Conservation (phyloP, 2,329 filamentous ascomycete genomes). For the Oidium heveae region DNA sequence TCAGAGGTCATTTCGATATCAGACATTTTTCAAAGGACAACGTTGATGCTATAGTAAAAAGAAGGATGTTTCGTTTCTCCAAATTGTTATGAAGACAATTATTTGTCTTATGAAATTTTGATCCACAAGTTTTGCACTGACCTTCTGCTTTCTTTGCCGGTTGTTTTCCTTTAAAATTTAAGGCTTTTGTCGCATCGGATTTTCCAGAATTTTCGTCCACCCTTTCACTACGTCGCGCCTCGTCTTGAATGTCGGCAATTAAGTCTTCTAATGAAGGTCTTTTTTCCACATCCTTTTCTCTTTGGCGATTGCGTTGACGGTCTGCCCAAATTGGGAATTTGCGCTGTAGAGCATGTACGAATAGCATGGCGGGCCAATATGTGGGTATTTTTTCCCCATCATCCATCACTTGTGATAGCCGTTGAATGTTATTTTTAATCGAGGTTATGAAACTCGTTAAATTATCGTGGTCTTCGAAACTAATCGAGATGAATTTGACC, state of each 20-base stretch:
- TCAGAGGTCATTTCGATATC: too few relatives aligned
- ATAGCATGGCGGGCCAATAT: constrained; percentile 1
- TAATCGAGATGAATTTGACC: background rate
- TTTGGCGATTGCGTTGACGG: background rate
- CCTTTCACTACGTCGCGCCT: background rate
- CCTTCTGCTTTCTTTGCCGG: background rate
- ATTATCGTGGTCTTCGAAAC: background rate
- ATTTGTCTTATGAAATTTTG: background rate
- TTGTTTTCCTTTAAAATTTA: background rate
- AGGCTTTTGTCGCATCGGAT: background rate
- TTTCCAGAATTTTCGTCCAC: background rate
- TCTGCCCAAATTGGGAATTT: background rate
- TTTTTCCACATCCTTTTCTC: background rate
- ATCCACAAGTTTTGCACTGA: background rate
- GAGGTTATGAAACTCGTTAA: background rate
- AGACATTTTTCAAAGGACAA: background rate
- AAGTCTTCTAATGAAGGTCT: background rate
- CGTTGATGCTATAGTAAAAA: too few relatives aligned
- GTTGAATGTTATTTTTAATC: background rate
- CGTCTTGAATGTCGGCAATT: background rate
- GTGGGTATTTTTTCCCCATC: background rate
- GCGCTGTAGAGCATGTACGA: background rate
- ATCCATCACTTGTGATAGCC: background rate
- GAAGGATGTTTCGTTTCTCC: background rate
- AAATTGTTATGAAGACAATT: background rate